Base-by-base conservation (phyloP, 345 rosid genomes). In the Eucalyptus polybractea region DNA sequence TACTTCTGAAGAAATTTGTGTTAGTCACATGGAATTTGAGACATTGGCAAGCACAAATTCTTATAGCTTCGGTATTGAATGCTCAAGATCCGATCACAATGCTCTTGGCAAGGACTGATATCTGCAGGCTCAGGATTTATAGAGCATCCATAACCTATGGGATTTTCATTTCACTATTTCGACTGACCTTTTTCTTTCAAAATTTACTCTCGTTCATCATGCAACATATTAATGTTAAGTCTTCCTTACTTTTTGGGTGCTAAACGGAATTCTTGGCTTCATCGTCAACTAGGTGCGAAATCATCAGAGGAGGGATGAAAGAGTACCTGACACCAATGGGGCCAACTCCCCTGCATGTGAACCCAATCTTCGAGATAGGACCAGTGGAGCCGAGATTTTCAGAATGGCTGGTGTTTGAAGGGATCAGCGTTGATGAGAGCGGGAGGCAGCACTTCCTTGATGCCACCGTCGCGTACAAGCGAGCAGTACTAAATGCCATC, bases 301-400 rank as follows among this genome's bases (percentile, higher is more conserved):
- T 97, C 88, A 94, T 97, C 90, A 93, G 96, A 50, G 97, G 94
- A 6, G 98, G 99, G 76, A 95, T 97, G 98, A 93, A 95, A 69
- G 97, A 96, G 93, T 96, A 96, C 95, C 99, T 96, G 76, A 96
- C 99, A 49, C 99, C 98, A 90, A 96, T 97, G 99, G 98, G 99
- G 89, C 98, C 99, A 2, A 96, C 96, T 37, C 93, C 93, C 88
- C 98, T 97, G 85, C 99, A 97, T 24, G 99, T 97, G 47, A 97
- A 95, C 87, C 99, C 99, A 1, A 95, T 97, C 80, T 97, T 96
- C 25, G 99, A 96, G 93, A 96, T 95, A 69, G 99, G 99, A 5
- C 99, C 99, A 12, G 91, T 96, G 8, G 99, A 97, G 91, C 99
- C 99, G 4, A 94, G 98, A 93, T 97, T 96, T 93, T 95, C 99